Conservation (phyloP, 1,284 basidiomycete species). For the Limonomyces culmigenus region DNA sequence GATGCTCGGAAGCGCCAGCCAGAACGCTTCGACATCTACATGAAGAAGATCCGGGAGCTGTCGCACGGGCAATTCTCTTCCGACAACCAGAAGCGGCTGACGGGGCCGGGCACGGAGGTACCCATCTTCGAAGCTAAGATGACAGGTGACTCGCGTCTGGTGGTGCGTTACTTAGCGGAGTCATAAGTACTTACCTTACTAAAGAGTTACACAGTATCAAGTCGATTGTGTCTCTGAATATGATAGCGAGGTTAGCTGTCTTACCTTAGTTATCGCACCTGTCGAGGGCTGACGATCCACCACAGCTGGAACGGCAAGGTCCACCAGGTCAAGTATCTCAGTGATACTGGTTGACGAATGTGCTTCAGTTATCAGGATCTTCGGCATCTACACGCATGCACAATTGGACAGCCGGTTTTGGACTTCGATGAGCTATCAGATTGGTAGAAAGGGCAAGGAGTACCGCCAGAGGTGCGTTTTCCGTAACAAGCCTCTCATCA, state of each 20-base stretch:
- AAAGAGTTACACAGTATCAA: constrained; percentile 30
- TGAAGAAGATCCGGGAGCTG: constrained; percentile 50
- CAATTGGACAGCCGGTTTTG: constrained; percentile 37
- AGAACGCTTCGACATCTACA: constrained; percentile 26
- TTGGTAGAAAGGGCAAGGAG: constrained; percentile 32
- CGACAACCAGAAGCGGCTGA: constrained; percentile 51
- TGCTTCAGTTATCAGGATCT: constrained; percentile 33
- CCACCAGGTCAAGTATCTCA: too few relatives aligned
- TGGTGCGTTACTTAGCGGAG: constrained; percentile 31
- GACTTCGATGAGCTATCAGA: constrained; percentile 34
- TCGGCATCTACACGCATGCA: constrained; percentile 45
- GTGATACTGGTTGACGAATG: too few relatives aligned
- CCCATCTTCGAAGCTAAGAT: constrained; percentile 58
- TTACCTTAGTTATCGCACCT: too few relatives aligned
- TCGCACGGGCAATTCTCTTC: constrained; percentile 50
- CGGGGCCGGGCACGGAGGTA: constrained; percentile 23
- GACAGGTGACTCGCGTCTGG: constrained; percentile 37
- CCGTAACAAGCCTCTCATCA: constrained; percentile 18
- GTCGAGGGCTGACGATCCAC: too few relatives aligned
- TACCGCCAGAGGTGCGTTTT: constrained; percentile 26
- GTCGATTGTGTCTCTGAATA: constrained; percentile 39
- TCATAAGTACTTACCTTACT: background rate
- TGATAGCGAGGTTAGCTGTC: constrained; percentile 29
- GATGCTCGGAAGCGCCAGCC: constrained; percentile 20
- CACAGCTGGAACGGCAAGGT: constrained; percentile 41